Evolutionary conservation across 257 asterid species (phyloP).

Genomic region (Datura wrightii): DNA sequence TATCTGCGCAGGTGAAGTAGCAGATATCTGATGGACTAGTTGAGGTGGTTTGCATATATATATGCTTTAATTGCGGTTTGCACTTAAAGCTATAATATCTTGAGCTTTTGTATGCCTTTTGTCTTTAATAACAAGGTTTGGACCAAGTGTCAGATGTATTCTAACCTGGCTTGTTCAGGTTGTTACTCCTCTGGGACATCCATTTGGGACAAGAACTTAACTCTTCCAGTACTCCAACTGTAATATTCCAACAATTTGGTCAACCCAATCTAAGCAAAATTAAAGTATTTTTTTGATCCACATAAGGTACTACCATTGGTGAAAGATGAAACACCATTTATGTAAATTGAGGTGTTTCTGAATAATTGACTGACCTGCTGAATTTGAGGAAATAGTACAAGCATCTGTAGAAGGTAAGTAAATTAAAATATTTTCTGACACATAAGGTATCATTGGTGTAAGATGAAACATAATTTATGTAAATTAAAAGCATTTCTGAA

Average conservation of each 20-base stretch:
- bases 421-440: constrained; percentile 10
- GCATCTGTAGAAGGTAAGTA: constrained; percentile 17
- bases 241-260: constrained; percentile 20
- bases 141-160: constrained; percentile 8
- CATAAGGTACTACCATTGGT: neutral
- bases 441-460: neutral
- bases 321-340: neutral
- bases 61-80: neutral
- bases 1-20: neutral
- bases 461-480: neutral
- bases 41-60: neutral
- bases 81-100: constrained; percentile 7
- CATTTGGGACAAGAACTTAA: neutral
- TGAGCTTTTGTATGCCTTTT: neutral
- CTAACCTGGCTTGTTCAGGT: neutral
- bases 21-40: neutral
- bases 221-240: neutral
- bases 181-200: neutral
- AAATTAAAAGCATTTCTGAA: neutral
- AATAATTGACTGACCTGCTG: neutral
- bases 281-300: neutral
- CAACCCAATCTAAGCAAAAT: neutral
- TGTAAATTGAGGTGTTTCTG: neutral
- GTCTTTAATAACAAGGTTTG: neutral
- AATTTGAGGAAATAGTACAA: constrained; percentile 6